Evolutionary conservation across 2,329 filamentous ascomycete species (phyloP), one percentile per base, ranked within the genome.

Genomic region (Fonsecaea multimorphosa): DNA sequence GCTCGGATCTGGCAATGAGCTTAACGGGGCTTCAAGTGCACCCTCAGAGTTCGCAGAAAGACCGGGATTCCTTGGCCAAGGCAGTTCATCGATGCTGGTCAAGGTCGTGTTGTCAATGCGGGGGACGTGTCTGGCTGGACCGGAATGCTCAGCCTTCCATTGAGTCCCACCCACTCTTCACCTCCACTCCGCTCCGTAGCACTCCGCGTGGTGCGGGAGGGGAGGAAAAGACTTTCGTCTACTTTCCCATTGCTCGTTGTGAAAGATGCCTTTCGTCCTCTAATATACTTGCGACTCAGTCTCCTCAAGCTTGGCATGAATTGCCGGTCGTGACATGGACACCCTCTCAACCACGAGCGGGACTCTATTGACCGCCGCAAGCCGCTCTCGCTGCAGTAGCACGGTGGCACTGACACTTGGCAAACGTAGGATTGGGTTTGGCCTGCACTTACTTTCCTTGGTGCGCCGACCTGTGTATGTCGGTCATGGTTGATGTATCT

Each of bases 111-210:
- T 16, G 58, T 51, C n/a, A 60, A 60, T 51, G 58, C 58, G 58
- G 58, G 58, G 58, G 19, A 60, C 5, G 38, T 27, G 44, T 32
- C 44, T 36, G 58, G 29, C 58, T 60, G 58, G 58, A 19, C 32
- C 44, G 58, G 58, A 3, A 51, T 32, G 11, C 32, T 38, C 31
- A 60, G 40, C 58, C 58, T 60, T 60, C 58, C 58, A 60, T 46
- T 38, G 44, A 52, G n/a, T 16, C 12, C n/a, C 16, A 31, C 9
- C 19, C 44, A 9, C 44, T 24, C 1, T 59, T 36, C 57, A 59
- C 3, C 8, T 36, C 44, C n/a, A 60, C 44, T 22, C 51, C 29
- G 40, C 38, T 31, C 19, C n/a, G 12, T n/a, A 44, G 38, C 38
- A 19, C 55, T 19, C 38, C 38, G 38, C 6, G 5, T 19, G 2